phyloP scores from a whole-genome alignment of 1,284 basidiomycete genomes.

The Kalmanozyma brasiliensis region DNA sequence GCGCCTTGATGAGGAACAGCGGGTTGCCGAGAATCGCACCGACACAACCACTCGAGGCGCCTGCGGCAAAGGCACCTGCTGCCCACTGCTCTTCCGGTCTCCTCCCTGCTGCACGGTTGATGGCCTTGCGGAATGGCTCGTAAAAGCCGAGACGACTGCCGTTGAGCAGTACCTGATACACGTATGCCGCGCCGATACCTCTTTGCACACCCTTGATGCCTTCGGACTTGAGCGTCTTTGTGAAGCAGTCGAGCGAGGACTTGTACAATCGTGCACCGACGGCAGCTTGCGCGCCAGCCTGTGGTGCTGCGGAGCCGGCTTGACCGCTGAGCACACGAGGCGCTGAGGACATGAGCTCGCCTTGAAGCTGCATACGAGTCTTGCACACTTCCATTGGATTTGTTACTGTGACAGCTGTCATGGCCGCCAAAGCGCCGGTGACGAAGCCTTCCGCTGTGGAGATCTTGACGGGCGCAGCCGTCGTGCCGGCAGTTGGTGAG shows the following conservation, averaged over 20 bases:
- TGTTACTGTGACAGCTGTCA: constrained; percentile 58
- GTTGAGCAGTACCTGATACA: constrained; percentile 83
- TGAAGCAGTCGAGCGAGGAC: constrained; percentile 84
- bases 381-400: constrained; percentile 64
- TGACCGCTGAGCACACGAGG: constrained; percentile 40
- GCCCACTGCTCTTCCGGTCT: constrained; percentile 75
- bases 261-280: constrained; percentile 75
- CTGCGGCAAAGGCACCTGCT: constrained; percentile 74
- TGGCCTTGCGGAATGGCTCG: constrained; percentile 82
- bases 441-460: constrained; percentile 53
- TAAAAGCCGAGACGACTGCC: constrained; percentile 96
- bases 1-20: constrained; percentile 93
- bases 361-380: constrained; percentile 65
- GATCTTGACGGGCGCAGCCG: constrained; percentile 46
- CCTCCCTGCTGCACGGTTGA: constrained; percentile 79
- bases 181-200: constrained; percentile 81
- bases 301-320: constrained; percentile 35
- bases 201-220: constrained; percentile 89
- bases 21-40: constrained; percentile 93
- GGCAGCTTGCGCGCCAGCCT: constrained; percentile 31
- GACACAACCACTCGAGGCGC: constrained; percentile 86
- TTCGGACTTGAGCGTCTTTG: constrained; percentile 90
- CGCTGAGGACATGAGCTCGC: constrained; percentile 55
- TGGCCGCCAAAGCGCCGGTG: constrained; percentile 56
- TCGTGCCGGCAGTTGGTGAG: constrained; percentile 14